Conservation (phyloP, 2,329 filamentous ascomycete species). For the Grosmannia penicillata region DNA sequence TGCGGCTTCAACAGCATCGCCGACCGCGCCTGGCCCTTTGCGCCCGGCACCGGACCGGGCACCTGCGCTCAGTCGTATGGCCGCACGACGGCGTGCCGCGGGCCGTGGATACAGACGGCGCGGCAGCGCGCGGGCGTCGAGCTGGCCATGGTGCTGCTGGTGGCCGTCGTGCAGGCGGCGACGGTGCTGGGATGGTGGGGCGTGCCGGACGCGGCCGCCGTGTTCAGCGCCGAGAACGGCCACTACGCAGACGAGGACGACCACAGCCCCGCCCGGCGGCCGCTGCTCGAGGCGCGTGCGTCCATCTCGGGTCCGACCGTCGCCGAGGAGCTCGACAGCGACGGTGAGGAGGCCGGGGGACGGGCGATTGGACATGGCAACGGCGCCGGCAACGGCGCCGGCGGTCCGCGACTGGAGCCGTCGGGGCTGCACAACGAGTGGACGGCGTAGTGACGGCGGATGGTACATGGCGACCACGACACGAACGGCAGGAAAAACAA, state of each 20-base stretch:
- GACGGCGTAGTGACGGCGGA: not conserved
- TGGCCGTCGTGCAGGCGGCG: constrained; percentile 41
- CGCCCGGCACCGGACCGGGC: constrained; percentile 13
- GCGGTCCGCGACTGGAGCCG: constrained; percentile 1
- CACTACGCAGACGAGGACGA: not conserved
- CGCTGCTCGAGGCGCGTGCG: not conserved
- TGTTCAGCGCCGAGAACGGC: not conserved
- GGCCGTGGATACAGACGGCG: constrained; percentile 40
- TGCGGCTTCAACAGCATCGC: constrained; percentile 44
- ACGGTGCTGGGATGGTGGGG: not conserved
- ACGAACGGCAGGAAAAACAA: too few species aligned
- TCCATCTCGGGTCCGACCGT: too few species aligned
- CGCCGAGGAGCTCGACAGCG: not conserved
- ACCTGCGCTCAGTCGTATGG: constrained; percentile 29
- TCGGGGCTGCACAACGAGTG: constrained; percentile 3
- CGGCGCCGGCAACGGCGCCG: not conserved
- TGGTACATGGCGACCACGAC: too few species aligned
- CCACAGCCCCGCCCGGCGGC: not conserved
- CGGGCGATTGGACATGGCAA: not conserved
- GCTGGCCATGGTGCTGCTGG: constrained; percentile 35
- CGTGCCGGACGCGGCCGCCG: not conserved
- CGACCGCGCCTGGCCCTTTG: constrained; percentile 52
- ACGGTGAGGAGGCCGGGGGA: not conserved
- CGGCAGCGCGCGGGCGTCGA: constrained; percentile 37
- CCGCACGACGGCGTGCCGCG: constrained; percentile 31